A percentile compares a stretch with the other conserved stretches of the same genome.
These are phyloP conservation scores for Fagus crenata DNA, from an alignment of 306 rosid genomes.

Conservation along the genomic window DNA sequence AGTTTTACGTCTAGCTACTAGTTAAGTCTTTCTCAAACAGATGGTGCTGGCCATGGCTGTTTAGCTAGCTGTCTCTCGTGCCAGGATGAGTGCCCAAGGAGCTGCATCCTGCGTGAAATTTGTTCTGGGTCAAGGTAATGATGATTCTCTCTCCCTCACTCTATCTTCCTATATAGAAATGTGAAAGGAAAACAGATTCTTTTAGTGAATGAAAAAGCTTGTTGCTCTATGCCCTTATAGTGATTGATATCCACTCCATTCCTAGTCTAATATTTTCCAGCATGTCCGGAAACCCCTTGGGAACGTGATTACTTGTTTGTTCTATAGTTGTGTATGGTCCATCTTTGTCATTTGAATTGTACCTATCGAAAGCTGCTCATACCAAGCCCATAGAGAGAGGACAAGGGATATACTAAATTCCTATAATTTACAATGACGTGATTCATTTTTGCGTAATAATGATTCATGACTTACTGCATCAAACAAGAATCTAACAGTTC, in stretches of 20 bases:
- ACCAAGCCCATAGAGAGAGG: too few relatives aligned
- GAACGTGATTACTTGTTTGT: not conserved
- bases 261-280: not conserved
- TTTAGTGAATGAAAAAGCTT: slow-evolving; percentile 61
- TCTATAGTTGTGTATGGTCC: not conserved
- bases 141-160: slow-evolving; percentile 36
- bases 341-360: not conserved
- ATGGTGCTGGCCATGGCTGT: slow-evolving; percentile 36
- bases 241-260: slow-evolving; percentile 9
- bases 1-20: slow-evolving; percentile 36
- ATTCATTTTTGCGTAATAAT: too few relatives aligned
- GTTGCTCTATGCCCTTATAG: slow-evolving; percentile 30
- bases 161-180: slow-evolving; percentile 40
- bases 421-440: too few relatives aligned
- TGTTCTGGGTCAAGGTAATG: slow-evolving; percentile 52
- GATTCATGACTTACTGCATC: too few relatives aligned
- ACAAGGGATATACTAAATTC: too few relatives aligned
- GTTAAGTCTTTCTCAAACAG: slow-evolving; percentile 34
- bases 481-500: too few relatives aligned
- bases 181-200: slow-evolving; percentile 53
- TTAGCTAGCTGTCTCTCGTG: slow-evolving; percentile 37
- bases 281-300: too few relatives aligned
- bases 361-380: too few relatives aligned
- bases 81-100: slow-evolving; percentile 37
- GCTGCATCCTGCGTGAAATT: slow-evolving; percentile 29